A percentile compares a stretch with the other conserved stretches of the same genome.
These are phyloP conservation scores for Wallacemonas collosoma DNA, from an alignment of 208 protist genomes.

Conservation along the genomic window DNA sequence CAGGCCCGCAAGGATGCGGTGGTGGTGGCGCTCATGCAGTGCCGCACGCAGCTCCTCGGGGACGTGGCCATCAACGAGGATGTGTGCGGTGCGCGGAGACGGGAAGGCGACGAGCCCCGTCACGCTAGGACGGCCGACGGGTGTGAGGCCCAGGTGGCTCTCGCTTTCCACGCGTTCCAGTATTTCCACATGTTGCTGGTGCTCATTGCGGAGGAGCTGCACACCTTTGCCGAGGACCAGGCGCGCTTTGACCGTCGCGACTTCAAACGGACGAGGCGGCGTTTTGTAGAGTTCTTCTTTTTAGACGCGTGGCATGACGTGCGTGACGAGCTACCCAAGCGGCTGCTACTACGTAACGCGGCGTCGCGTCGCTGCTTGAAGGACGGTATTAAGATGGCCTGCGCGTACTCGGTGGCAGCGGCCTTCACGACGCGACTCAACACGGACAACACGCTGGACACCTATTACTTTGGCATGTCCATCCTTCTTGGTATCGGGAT, in stretches of 20 bases:
- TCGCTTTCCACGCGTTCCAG: slow-evolving; percentile 32
- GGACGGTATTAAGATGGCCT: slow-evolving; percentile 44
- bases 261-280: slow-evolving; percentile 25
- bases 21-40: slow-evolving; percentile 16
- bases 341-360: slow-evolving; percentile 29
- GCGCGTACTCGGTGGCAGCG: slow-evolving; percentile 30
- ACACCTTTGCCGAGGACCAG: slow-evolving; percentile 37
- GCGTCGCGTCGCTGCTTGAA: slow-evolving; percentile 27
- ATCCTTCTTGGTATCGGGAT: slow-evolving; percentile 45
- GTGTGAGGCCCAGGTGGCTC: not conserved
- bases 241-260: slow-evolving; percentile 28
- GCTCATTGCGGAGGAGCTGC: slow-evolving; percentile 37
- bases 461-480: slow-evolving; percentile 44
- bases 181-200: slow-evolving; percentile 48
- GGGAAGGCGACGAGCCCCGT: not conserved
- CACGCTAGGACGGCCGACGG: slow-evolving; percentile 9
- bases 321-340: slow-evolving; percentile 29
- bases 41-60: not conserved
- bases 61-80: no score
- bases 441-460: slow-evolving; percentile 20
- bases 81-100: no score
- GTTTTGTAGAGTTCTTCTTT: slow-evolving; percentile 35
- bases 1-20: slow-evolving; percentile 26
- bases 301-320: slow-evolving; percentile 35
- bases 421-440: slow-evolving; percentile 32